Conservation (phyloP, 345 rosid genomes). For the Salix viminalis region DNA sequence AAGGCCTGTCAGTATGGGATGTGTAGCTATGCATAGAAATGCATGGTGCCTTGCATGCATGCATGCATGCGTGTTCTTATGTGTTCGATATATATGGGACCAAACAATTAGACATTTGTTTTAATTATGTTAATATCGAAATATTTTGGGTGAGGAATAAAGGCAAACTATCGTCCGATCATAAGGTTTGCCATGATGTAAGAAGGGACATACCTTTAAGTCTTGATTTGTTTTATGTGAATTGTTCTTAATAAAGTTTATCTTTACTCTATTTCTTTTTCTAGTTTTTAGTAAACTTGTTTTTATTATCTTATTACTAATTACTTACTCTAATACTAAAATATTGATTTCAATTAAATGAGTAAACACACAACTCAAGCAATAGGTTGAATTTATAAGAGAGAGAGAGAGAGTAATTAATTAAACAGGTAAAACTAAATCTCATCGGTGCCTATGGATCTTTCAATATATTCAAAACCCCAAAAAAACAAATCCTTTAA, state of each 20-base stretch:
- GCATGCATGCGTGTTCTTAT: too few relatives aligned
- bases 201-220: background rate
- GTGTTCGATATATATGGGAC: background rate
- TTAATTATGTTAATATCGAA: background rate
- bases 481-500: too few relatives aligned
- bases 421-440: too few relatives aligned
- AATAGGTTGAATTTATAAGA: background rate
- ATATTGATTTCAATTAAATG: too few relatives aligned
- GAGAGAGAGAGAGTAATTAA: too few relatives aligned
- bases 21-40: conserved; percentile 48
- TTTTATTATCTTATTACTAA: background rate
- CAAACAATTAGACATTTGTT: background rate
- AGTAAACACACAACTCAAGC: too few relatives aligned
- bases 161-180: background rate
- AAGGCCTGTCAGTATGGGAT: conserved; percentile 46
- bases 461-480: too few relatives aligned
- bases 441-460: too few relatives aligned
- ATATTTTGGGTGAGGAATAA: background rate
- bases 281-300: background rate
- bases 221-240: background rate
- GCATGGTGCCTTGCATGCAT: background rate
- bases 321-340: too few relatives aligned
- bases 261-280: background rate
- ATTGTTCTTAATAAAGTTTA: background rate
- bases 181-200: background rate